Evolutionary conservation across 2,329 filamentous ascomycete species (phyloP).

Genomic region (Coniochaeta sp.): DNA sequence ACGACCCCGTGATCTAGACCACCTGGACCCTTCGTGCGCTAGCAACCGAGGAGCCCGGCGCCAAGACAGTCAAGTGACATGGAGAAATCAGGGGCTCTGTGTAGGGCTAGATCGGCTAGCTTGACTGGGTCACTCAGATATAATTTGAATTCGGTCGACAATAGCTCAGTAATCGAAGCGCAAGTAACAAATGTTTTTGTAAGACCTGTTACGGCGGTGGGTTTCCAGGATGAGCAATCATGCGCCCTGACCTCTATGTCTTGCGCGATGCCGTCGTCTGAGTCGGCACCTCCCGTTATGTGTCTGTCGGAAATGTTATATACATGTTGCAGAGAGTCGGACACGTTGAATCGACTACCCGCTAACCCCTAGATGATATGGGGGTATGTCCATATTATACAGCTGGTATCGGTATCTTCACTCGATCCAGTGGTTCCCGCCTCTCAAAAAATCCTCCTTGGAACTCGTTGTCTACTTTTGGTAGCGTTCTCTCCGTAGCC

Average conservation of each 20-base stretch:
- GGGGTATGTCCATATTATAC: not conserved
- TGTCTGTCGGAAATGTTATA: not conserved
- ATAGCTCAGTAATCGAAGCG: too few species aligned
- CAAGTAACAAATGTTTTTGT: too few species aligned
- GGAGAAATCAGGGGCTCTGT: not conserved
- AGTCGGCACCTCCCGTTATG: not conserved
- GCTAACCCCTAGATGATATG: not conserved
- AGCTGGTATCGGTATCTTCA: not conserved
- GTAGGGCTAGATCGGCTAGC: not conserved
- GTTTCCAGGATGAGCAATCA: not conserved
- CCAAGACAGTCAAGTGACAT: not conserved
- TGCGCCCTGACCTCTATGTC: not conserved
- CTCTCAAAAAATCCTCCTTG: not conserved
- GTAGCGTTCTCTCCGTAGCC: not conserved
- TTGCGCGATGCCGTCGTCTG: not conserved
- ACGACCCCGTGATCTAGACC: not conserved
- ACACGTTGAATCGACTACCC: too few species aligned
- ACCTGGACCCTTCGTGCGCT: not conserved
- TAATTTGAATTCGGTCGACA: too few species aligned
- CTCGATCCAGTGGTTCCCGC: not conserved
- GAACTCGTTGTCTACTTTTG: not conserved
- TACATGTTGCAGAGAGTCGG: not conserved
- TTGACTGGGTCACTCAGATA: too few species aligned
- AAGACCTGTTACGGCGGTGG: too few species aligned
- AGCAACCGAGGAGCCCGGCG: not conserved